Base-by-base conservation (phyloP, 805 yeast species). In the Metschnikowia proteae region DNA sequence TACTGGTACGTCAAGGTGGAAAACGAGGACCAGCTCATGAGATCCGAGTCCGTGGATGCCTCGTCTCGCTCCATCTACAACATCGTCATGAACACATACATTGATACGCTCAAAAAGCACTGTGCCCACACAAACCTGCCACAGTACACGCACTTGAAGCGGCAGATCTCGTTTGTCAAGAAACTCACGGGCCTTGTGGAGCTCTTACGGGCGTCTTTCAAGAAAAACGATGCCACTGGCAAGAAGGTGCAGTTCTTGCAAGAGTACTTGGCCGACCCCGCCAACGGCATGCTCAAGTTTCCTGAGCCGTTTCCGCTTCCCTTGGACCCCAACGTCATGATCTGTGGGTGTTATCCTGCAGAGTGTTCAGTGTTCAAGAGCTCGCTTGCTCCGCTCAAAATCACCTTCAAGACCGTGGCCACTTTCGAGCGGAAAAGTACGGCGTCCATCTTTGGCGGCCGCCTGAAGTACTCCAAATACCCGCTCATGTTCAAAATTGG, bases 1-100 rank as follows among this genome's bases (percentile, higher is more conserved):
- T 91, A 88, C 64, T 94, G 99, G 98, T 88, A 85, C 61, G 78
- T 94, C 44, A 84, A 83, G 54, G 96, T 95, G 1, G 97, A 92
- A 60, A 79, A 85, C 29, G 88, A 85, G 58, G 96, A 88, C 49
- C 74, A 72, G 50, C 51, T 70, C 33, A 53, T 42, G 45, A 30
- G 53, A 29, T n/a, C 26, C 25, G 41, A 50, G 17, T 11, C 29
- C 11, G 9, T n/a, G 39, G 17, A 37, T 9, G n/a, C 9, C 17
- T 17, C 32, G 13, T 29, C 53, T 4, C 51, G 49, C 27, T 48
- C 54, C 22, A 70, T 73, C 17, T 73, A 67, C 55, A 57, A 71
- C 2, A 53, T 62, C 5, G 64, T 71, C 8, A 58, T 72, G 41
- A 71, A 72, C 57, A 71, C 69, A 46, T 74, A 74, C 51, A 75